Base-by-base conservation (phyloP, 306 rosid genomes). In the Pachyrhizus erosus region DNA sequence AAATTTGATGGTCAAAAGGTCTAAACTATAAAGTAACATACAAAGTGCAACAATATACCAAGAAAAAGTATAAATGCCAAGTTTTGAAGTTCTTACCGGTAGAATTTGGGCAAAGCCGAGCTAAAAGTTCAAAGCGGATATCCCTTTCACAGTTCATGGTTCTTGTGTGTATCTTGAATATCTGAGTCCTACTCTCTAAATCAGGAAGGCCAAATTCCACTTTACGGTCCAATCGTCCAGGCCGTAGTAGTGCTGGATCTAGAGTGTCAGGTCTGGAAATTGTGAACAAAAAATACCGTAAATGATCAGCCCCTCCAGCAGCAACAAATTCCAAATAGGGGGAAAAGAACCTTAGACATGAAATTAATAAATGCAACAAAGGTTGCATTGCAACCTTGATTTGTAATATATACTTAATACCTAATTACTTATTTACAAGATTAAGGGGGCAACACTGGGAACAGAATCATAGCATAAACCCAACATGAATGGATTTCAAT, bases 201-300 rank as follows among this genome's bases (percentile, higher is more conserved):
- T 93, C 97, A n/a, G 98, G 98, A 72, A 93, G 98, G 58, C 98
- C 97, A 80, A 93, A 93, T 87, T 93, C 98, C 46, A 93, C 94
- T 87, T 93, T 93, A 23, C 94, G 92, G 86, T 91, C 98, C 88
- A 93, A 86, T 71, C 98, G 87, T 20, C 98, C 98, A 9, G 97
- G 98, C 8, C 98, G 91, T 20, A 93, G 84, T 34, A 93, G 81
- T 33, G 98, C 98, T 78, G 98, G 97, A 85, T 93, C 98, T 13
- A 93, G 92, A 0, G 98, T 93, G 80, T 93, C 98, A 2, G 98
- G 98, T 92, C 98, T 93, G 82, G 18, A 85, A 60, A 74, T 54
- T 23, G 75, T 37, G 42, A 37, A 42, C 37, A 45, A 33, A 60
- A 82, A 57, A 84, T 71, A 37, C 65, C 61, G 81, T 45, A 29